A percentile compares a stretch with the other conserved stretches of the same genome.
phyloP scores from a whole-genome alignment of 495 filamentous ascomycete genomes.

The Patellaria atrata region DNA sequence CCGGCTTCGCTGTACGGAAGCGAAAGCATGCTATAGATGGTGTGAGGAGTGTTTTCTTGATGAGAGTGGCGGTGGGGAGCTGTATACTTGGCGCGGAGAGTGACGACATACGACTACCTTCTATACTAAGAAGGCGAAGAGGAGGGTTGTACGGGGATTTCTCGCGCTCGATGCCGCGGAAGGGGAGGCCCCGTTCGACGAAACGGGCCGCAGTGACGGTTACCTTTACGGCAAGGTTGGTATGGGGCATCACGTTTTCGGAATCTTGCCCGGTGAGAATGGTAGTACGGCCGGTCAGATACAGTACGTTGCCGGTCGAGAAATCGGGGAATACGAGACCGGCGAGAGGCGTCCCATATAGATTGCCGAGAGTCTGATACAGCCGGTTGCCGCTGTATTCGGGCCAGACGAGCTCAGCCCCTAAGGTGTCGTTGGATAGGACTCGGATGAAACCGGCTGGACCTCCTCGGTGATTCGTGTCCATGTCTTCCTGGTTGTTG shows the following conservation, averaged over 20 bases:
- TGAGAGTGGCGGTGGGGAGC: slow-evolving; percentile 32
- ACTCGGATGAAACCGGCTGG: slow-evolving; percentile 59
- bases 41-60: slow-evolving; percentile 41
- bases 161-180: slow-evolving; percentile 45
- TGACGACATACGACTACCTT: slow-evolving; percentile 27
- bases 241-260: slow-evolving; percentile 43
- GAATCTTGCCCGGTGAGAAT: slow-evolving; percentile 49
- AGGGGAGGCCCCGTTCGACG: slow-evolving; percentile 47
- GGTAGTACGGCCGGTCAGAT: slow-evolving; percentile 50
- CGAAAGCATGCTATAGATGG: slow-evolving; percentile 49
- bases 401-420: slow-evolving; percentile 49
- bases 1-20: slow-evolving; percentile 30
- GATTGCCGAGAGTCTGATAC: slow-evolving; percentile 69
- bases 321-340: slow-evolving; percentile 59
- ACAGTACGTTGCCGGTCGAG: slow-evolving; percentile 52
- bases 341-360: slow-evolving; percentile 46
- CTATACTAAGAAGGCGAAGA: slow-evolving; percentile 39
- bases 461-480: slow-evolving; percentile 72
- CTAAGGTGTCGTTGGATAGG: slow-evolving; percentile 35
- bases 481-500: slow-evolving; percentile 52
- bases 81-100: slow-evolving; percentile 9
- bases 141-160: slow-evolving; percentile 59
- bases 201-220: slow-evolving; percentile 43
- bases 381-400: slow-evolving; percentile 72
- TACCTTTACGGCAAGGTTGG: slow-evolving; percentile 57